Percentiles rank a stretch among this genome's conserved stretches.
Evolutionary conservation across 2,329 filamentous ascomycete species (phyloP).

Genomic region (Knufia fluminis): DNA sequence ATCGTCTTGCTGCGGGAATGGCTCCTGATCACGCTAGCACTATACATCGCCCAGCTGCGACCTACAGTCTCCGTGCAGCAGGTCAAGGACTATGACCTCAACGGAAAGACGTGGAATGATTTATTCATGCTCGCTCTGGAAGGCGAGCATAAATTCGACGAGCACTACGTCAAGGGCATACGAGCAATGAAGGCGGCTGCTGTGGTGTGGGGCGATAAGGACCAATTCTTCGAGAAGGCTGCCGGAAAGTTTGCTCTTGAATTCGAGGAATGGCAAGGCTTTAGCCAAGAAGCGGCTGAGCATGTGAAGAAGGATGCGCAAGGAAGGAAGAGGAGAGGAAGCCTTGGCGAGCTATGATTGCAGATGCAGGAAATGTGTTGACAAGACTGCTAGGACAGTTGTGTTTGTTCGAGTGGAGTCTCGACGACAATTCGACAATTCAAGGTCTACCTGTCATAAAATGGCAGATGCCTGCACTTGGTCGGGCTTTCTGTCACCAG

Average conservation of each 20-base stretch:
- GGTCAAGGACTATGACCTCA: constrained; percentile 48
- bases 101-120: constrained; percentile 64
- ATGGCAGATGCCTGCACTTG: too few relatives aligned
- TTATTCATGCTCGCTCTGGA: constrained; percentile 63
- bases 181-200: constrained; percentile 61
- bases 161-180: constrained; percentile 78
- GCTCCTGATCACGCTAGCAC: constrained; percentile 73
- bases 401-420: too few relatives aligned
- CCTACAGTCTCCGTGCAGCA: constrained; percentile 54
- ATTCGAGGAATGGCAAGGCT: constrained; percentile 29
- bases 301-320: neutral
- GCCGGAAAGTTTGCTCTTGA: constrained; percentile 41
- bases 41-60: constrained; percentile 67
- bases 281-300: constrained; percentile 4
- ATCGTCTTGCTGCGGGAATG: constrained; percentile 69
- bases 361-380: too few relatives aligned
- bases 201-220: constrained; percentile 36
- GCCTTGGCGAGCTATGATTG: neutral
- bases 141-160: constrained; percentile 59
- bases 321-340: neutral
- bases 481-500: too few relatives aligned
- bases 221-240: constrained; percentile 40
- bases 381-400: too few relatives aligned
- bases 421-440: too few relatives aligned
- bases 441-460: too few relatives aligned